Evolutionary conservation across 2,329 filamentous ascomycete genomes (phyloP).

Genomic region (Karstenula rhodostoma): DNA sequence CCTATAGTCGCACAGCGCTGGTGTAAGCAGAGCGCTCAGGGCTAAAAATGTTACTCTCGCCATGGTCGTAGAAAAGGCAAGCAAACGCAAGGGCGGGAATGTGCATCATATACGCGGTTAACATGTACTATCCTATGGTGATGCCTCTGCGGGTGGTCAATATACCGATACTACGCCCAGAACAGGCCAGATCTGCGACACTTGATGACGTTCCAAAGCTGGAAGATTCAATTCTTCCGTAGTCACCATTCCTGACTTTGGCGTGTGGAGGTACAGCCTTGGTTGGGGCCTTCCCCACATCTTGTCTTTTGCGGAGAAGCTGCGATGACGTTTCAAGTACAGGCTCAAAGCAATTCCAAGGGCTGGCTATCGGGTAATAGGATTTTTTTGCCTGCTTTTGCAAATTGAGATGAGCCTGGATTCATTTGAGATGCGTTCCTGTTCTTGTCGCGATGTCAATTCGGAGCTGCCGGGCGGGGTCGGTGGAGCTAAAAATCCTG

Average conservation of each 20-base stretch:
- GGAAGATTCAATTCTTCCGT: constrained; percentile 20
- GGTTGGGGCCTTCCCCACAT: constrained; percentile 17
- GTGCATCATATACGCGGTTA: constrained; percentile 7
- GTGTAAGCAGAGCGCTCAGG: constrained; percentile 15
- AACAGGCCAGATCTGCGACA: constrained; percentile 20
- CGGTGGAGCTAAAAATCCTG: neutral
- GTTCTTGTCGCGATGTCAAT: neutral
- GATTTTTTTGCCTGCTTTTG: too few relatives aligned
- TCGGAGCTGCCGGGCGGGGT: neutral
- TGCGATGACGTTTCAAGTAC: constrained; percentile 9
- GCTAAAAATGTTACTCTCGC: constrained; percentile 14
- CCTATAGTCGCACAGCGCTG: constrained; percentile 18
- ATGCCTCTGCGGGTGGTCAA: constrained; percentile 20
- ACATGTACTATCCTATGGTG: constrained; percentile 8
- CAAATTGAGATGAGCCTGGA: neutral
- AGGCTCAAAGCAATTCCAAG: constrained; percentile 17
- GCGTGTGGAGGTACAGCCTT: neutral
- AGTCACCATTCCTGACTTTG: neutral
- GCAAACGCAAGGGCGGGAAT: neutral
- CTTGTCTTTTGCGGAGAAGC: constrained; percentile 4
- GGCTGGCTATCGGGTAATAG: too few relatives aligned
- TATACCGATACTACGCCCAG: constrained; percentile 29
- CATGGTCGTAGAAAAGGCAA: constrained; percentile 12
- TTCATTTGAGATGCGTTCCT: neutral
- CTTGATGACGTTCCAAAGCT: neutral